Evolutionary conservation across 2,329 filamentous ascomycete genomes (phyloP), one percentile per base, ranked within the genome.

Genomic region (Penicillium crustosum): DNA sequence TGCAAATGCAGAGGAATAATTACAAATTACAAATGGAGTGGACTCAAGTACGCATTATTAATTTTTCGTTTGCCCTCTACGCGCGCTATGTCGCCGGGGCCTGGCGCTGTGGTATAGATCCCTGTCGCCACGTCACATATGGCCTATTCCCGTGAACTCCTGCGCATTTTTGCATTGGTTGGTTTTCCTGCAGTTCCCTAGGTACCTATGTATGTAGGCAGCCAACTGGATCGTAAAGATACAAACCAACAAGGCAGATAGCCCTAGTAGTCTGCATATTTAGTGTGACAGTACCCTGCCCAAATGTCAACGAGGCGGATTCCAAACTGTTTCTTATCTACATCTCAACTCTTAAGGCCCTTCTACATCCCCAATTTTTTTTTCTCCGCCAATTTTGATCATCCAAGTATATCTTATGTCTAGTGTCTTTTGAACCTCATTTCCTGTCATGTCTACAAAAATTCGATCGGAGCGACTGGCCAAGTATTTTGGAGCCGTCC

Each of bases 401-500:
- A 33, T 23, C 4, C 4, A 33, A 31, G 25, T 31, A 15, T 47
- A 33, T 17, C 7, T 19, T 23, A 4, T 23, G 4, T 15, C 12
- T 21, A 19, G 5, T 45, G 6, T 27, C 1, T 12, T 31, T 45
- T 7, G n/a, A 45, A 21, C 6, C 2, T 9, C 6, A 47, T 31
- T 31, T 9, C 1, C 29, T 21, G 25, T 42, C 13, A 64, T 68
- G 66, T 62, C 61, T 49, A n/a, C 35, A 47, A 43, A 61, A 29
- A 15, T 43, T 63, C 61, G 60, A 10, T 65, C 63, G 19, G 64
- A 50, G 4, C 70, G 70, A 51, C 64, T 80, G 31, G 64, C 66
- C 3, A 76, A 73, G 54, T 71, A 76, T 49, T 80, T 81, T 65
- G 66, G 73, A 41, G 60, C 66, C 10, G 67, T 79, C 27, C 58